These are phyloP conservation scores for Stachybotrys echinatus DNA, from an alignment of 2,329 filamentous ascomycete genomes.

Conservation along the genomic window DNA sequence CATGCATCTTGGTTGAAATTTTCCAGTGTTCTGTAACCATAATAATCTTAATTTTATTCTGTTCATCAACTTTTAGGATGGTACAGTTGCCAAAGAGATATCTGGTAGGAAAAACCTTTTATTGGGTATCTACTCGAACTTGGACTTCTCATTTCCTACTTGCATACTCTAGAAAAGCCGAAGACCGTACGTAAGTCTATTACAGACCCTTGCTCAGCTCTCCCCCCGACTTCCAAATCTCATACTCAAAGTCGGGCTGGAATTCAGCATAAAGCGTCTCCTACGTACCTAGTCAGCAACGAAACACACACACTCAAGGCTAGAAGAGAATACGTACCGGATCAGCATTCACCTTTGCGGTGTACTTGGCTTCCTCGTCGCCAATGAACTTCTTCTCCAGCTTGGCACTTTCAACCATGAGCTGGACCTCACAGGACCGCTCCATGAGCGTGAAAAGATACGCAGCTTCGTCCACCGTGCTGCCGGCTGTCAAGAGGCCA, in stretches of 20 bases:
- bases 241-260: constrained; percentile 22
- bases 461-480: constrained; percentile 62
- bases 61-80: too few species aligned
- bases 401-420: constrained; percentile 19
- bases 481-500: constrained; percentile 57
- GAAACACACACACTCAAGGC: too few species aligned
- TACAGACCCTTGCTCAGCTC: constrained; percentile 12
- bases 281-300: constrained; percentile 4
- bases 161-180: too few species aligned
- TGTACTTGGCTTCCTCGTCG: constrained; percentile 31
- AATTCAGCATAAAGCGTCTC: constrained; percentile 22
- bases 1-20: too few species aligned
- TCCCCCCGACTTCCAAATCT: constrained; percentile 19
- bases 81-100: too few species aligned
- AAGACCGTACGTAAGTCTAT: too few species aligned
- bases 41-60: too few species aligned
- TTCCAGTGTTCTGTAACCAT: too few species aligned
- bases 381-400: constrained; percentile 21
- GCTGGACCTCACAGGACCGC: constrained; percentile 21
- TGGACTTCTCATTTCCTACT: too few species aligned
- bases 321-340: constrained; percentile 15
- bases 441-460: constrained; percentile 48
- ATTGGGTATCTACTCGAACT: too few species aligned
- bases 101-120: too few species aligned
- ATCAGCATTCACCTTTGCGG: constrained; percentile 21